Conservation (phyloP, 2,329 filamentous ascomycete genomes). For the Pyricularia grisea region DNA sequence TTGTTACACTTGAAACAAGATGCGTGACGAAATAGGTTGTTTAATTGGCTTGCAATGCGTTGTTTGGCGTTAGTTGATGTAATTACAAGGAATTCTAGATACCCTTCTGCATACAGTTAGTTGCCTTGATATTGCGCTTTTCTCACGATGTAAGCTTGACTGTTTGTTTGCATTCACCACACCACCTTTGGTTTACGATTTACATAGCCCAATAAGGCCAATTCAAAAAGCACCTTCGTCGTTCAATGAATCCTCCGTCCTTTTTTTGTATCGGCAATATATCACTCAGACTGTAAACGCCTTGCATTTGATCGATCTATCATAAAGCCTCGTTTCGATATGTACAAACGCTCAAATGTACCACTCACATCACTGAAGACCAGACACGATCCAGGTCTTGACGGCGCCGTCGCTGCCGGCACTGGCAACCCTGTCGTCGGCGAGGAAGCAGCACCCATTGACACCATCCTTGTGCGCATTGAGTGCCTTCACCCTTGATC, state of each 20-base stretch:
- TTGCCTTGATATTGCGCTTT: no score
- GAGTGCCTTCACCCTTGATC: constrained; percentile 69
- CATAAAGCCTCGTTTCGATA: background rate
- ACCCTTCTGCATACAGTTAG: background rate
- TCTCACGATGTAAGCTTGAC: background rate
- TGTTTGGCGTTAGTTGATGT: background rate
- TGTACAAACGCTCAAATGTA: background rate
- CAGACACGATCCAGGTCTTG: constrained; percentile 73
- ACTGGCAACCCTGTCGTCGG: constrained; percentile 61
- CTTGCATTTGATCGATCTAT: background rate
- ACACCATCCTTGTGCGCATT: constrained; percentile 97
- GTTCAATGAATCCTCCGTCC: background rate
- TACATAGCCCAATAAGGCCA: background rate
- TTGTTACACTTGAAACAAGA: background rate
- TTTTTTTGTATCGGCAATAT: background rate
- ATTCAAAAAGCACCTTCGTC: background rate
- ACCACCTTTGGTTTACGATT: background rate
- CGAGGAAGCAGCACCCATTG: constrained; percentile 72
- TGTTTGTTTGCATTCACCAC: background rate
- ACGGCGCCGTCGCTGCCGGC: constrained; percentile 81
- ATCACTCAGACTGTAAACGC: background rate
- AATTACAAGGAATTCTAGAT: background rate
- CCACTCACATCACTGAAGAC: constrained; percentile 30
- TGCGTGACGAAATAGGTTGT: background rate
- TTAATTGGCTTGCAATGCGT: background rate